Evolutionary conservation across 2,329 filamentous ascomycete genomes (phyloP).

Genomic region (Gaeumannomyces sp.): DNA sequence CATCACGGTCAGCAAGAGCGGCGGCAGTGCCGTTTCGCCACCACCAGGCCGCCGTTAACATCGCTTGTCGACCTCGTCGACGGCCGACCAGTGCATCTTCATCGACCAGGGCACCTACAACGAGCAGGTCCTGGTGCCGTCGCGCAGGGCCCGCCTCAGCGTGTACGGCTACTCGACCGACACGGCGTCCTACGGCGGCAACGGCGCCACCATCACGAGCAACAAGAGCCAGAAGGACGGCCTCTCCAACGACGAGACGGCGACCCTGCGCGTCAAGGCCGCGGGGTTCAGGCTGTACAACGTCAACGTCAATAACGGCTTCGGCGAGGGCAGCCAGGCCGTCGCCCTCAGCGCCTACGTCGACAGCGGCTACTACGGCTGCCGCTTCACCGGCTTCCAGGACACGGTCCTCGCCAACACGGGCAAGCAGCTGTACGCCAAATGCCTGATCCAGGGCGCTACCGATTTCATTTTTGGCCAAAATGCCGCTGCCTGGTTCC

Average conservation of each 20-base stretch:
- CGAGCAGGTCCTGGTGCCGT: constrained; percentile 51
- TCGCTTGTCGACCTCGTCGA: constrained; percentile 47
- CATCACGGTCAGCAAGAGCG: constrained; percentile 2
- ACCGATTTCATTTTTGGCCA: constrained; percentile 31
- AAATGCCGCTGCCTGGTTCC: constrained; percentile 36
- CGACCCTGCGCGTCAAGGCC: constrained; percentile 37
- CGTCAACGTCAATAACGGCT: constrained; percentile 44
- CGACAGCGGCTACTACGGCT: constrained; percentile 41
- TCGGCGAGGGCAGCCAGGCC: constrained; percentile 40
- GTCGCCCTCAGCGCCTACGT: constrained; percentile 39
- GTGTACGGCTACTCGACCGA: constrained; percentile 49
- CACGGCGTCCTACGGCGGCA: constrained; percentile 44
- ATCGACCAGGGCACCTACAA: constrained; percentile 54
- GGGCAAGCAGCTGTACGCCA: constrained; percentile 41
- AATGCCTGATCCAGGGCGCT: constrained; percentile 28
- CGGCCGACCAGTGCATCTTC: constrained; percentile 52
- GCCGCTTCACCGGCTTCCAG: constrained; percentile 39
- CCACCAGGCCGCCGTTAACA: constrained; percentile 51
- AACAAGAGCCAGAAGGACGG: constrained; percentile 39
- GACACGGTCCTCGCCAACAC: constrained; percentile 42
- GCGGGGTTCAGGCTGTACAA: constrained; percentile 56
- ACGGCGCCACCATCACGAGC: constrained; percentile 49
- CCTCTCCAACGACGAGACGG: constrained; percentile 45
- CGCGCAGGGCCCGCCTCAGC: constrained; percentile 41
- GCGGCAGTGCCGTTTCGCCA: constrained; percentile 2